Evolutionary conservation across 495 filamentous ascomycete species (phyloP).

Genomic region (Tuber borchii): DNA sequence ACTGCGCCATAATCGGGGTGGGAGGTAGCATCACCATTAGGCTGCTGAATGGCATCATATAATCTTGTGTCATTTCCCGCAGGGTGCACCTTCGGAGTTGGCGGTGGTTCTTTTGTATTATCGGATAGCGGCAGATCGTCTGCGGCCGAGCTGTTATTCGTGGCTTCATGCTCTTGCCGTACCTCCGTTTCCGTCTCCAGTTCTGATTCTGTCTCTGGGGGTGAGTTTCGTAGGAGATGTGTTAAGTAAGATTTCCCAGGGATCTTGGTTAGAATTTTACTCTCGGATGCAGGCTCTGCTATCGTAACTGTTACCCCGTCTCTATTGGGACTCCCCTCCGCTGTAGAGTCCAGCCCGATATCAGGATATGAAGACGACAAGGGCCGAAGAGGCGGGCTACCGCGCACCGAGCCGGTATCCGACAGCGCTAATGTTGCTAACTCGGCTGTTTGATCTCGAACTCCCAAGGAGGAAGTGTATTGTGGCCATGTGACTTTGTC

Average conservation of each 20-base stretch:
- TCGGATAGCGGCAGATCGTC: slow-evolving; percentile 16
- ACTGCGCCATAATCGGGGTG: slow-evolving; percentile 26
- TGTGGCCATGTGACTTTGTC: slow-evolving; percentile 36
- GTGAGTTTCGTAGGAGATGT: slow-evolving; percentile 39
- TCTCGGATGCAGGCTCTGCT: slow-evolving; percentile 55
- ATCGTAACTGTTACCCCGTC: slow-evolving; percentile 54
- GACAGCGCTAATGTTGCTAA: slow-evolving; percentile 81
- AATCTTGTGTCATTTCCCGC: slow-evolving; percentile 32
- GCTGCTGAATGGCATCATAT: slow-evolving; percentile 23
- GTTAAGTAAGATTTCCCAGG: slow-evolving; percentile 43
- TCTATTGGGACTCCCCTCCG: slow-evolving; percentile 14
- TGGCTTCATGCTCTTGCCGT: neutral
- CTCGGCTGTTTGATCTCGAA: slow-evolving; percentile 86
- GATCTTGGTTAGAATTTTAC: slow-evolving; percentile 36
- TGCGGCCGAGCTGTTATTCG: neutral
- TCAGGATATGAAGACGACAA: slow-evolving; percentile 27
- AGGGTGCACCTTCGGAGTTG: slow-evolving; percentile 20
- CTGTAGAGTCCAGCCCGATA: slow-evolving; percentile 7
- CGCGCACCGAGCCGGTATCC: slow-evolving; percentile 45
- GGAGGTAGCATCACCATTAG: slow-evolving; percentile 40
- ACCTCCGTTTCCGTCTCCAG: neutral
- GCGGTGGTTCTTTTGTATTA: slow-evolving; percentile 11
- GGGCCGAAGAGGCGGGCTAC: slow-evolving; percentile 27
- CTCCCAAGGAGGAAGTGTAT: slow-evolving; percentile 42
- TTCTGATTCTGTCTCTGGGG: slow-evolving; percentile 20